Percentiles rank a stretch among this genome's conserved stretches.
Conservation (phyloP, 2,329 filamentous ascomycete genomes). For the Neodidymelliopsis sp. region DNA sequence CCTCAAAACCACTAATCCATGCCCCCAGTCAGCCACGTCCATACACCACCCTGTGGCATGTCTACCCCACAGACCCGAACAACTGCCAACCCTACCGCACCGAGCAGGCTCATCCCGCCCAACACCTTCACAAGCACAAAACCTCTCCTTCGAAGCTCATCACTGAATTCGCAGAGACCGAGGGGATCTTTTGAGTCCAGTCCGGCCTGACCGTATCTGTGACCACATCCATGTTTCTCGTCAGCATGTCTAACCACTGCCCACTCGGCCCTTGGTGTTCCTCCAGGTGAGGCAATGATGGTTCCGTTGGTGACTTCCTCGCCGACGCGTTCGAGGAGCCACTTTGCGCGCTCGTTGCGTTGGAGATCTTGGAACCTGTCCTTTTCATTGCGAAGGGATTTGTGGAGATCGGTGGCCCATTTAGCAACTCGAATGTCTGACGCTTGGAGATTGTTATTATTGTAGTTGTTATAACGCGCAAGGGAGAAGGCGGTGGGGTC, state of each 20-base stretch:
- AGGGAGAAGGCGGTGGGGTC: conserved; percentile 47
- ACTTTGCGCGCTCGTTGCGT: conserved; percentile 69
- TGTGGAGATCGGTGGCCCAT: conserved; percentile 83
- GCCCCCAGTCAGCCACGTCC: conserved; percentile 33
- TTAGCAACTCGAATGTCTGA: conserved; percentile 77
- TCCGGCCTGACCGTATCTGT: conserved; percentile 36
- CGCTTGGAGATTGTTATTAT: conserved; percentile 65
- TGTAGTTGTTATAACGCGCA: conserved; percentile 59
- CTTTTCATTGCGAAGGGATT: conserved; percentile 76
- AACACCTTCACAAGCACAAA: conserved; percentile 76
- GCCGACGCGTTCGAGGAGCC: conserved; percentile 74
- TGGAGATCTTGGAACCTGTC: conserved; percentile 69
- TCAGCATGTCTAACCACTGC: conserved; percentile 40
- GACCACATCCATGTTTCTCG: conserved; percentile 32
- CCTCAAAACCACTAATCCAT: conserved; percentile 11
- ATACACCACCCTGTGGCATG: conserved; percentile 37
- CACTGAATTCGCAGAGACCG: conserved; percentile 74
- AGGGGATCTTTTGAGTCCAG: conserved; percentile 76
- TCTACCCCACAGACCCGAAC: conserved; percentile 48
- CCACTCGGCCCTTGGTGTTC: conserved; percentile 43
- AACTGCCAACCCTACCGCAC: conserved; percentile 68
- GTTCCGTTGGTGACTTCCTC: conserved; percentile 61
- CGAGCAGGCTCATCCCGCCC: conserved; percentile 76
- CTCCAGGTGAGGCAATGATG: conserved; percentile 36
- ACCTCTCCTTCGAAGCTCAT: conserved; percentile 69